Percentiles rank a stretch among this genome's conserved stretches.
Conservation (phyloP, 148 eudicot genomes). For the Chenopodium suecicum region DNA sequence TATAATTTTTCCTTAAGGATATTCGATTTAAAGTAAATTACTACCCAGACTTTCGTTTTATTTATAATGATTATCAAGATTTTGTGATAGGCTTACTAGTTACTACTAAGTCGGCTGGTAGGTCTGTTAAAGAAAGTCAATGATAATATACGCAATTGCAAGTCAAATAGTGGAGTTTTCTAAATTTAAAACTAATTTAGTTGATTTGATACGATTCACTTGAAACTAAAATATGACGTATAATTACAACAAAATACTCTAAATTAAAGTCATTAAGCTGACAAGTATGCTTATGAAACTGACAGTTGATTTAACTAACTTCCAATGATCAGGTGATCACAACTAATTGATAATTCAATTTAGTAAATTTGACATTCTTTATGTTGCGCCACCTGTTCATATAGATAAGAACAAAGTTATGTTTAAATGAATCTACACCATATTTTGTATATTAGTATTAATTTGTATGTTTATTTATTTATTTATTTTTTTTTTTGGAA, state of each 20-base stretch:
- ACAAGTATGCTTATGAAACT: not conserved
- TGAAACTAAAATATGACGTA: not conserved
- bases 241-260: not conserved
- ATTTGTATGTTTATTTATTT: too few relatives aligned
- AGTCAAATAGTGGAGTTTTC: not conserved
- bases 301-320: not conserved
- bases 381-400: not conserved
- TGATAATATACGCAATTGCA: not conserved
- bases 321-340: not conserved
- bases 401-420: not conserved
- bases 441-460: too few relatives aligned
- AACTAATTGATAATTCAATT: not conserved
- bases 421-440: too few relatives aligned
- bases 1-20: too few relatives aligned
- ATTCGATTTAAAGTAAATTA: too few relatives aligned
- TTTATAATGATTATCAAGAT: not conserved
- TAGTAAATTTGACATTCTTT: not conserved
- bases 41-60: too few relatives aligned
- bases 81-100: not conserved
- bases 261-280: not conserved
- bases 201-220: slow-evolving; percentile 1
- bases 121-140: slow-evolving; percentile 1
- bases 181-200: not conserved
- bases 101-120: too few relatives aligned
- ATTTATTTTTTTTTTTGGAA: too few relatives aligned